These are phyloP conservation scores for Thymus mandschuricus DNA, from an alignment of 257 asterid genomes.

Conservation along the genomic window DNA sequence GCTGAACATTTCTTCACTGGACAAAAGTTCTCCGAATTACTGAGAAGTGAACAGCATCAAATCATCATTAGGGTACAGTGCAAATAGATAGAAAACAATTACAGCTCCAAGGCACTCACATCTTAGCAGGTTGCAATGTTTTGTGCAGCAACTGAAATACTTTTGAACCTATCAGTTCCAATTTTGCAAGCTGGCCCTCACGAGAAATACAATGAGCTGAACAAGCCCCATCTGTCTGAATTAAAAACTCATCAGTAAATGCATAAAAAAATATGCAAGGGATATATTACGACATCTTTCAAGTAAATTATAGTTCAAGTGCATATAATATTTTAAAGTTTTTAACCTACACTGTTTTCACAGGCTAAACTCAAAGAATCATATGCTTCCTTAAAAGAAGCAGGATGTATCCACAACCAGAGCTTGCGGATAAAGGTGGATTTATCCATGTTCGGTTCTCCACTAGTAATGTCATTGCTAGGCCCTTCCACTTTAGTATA, in stretches of 20 bases:
- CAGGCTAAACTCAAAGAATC: conserved; percentile 61
- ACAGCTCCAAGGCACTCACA: conserved; percentile 48
- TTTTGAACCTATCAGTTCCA: conserved; percentile 76
- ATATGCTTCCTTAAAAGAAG: conserved; percentile 78
- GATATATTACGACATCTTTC: background rate
- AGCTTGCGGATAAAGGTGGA: conserved; percentile 50
- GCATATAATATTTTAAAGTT: conserved; percentile 10
- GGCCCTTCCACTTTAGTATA: conserved; percentile 31
- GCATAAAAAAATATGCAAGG: conserved; percentile 3
- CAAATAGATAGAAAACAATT: conserved; percentile 17
- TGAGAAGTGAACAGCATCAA: conserved; percentile 35
- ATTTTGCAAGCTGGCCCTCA: conserved; percentile 71
- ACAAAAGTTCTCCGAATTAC: conserved; percentile 44
- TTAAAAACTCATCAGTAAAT: conserved; percentile 27
- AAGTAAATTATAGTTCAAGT: conserved; percentile 16
- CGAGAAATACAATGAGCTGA: conserved; percentile 64
- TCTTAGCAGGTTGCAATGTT: conserved; percentile 56
- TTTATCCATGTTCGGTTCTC: conserved; percentile 31
- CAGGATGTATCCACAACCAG: conserved; percentile 89
- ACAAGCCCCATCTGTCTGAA: conserved; percentile 53
- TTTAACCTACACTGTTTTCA: conserved; percentile 48
- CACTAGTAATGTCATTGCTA: conserved; percentile 26
- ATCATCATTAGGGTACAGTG: conserved; percentile 20
- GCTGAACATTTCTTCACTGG: conserved; percentile 40
- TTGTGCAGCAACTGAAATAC: conserved; percentile 71